These are phyloP conservation scores for Pestalotiopsis sp. DNA, from an alignment of 2,329 filamentous ascomycete species.

Conservation along the genomic window DNA sequence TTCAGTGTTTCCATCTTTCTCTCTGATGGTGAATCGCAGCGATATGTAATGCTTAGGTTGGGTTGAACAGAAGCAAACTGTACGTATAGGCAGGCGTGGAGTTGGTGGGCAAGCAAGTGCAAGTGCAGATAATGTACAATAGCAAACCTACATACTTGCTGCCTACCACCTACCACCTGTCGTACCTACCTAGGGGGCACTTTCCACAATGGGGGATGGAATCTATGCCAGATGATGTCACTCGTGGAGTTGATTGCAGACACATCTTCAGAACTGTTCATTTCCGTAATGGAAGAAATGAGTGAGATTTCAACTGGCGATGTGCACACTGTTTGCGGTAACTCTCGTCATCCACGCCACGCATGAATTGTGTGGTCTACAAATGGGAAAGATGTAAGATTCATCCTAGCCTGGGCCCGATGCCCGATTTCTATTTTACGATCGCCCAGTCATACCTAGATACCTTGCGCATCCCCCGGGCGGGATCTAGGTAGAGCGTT, in stretches of 20 bases:
- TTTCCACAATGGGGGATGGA: not conserved
- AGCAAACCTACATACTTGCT: too few relatives aligned
- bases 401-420: not conserved
- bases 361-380: not conserved
- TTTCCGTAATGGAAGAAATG: too few relatives aligned
- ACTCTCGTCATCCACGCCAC: not conserved
- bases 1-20: not conserved
- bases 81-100: not conserved
- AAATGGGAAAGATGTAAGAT: not conserved
- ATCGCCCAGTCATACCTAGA: not conserved
- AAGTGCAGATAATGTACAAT: too few relatives aligned
- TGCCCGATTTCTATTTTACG: not conserved
- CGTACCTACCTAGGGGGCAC: not conserved
- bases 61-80: not conserved
- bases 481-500: not conserved
- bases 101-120: not conserved
- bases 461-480: not conserved
- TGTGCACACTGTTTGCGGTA: not conserved
- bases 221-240: constrained; percentile 1
- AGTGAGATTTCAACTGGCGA: too few relatives aligned
- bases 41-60: not conserved
- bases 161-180: too few relatives aligned
- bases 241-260: not conserved
- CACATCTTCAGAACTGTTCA: not conserved
- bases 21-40: not conserved